Base-by-base conservation (phyloP, 177 flowering plant genomes). In the Telopea speciosissima region DNA sequence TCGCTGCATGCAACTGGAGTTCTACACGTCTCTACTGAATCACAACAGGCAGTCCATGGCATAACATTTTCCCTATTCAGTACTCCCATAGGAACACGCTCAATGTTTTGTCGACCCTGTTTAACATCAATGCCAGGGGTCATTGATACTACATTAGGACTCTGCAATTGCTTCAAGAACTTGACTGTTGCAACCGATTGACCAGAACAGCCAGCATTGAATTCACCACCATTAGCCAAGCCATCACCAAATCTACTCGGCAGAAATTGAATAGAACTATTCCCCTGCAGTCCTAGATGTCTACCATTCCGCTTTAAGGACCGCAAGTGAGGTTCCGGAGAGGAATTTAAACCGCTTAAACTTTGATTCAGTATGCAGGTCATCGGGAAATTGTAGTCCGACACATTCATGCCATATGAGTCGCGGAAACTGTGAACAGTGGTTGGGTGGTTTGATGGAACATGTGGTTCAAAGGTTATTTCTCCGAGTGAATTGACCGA, bases 21-120 rank as follows among this genome's bases (percentile, higher is more conserved):
- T 33, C 60, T 26, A 21, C 56, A 10, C 56, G 42, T 54, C 40
- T 67, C 68, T 19, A 59, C 33, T 8, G 36, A 58, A 68, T 62
- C n/a, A 22, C 67, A 66, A 74, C 67, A 36, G 12, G 58, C 61
- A 24, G 56, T 24, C 65, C 62, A 33, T 16, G 79, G 74, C 68
- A 40, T 36, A 59, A 72, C 24, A 67, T 78, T 80, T 40, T 75
- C 79, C 17, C 71, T 58, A 67, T 69, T 71, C 58, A 78, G 25
- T 58, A 31, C 45, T 66, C 36, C 68, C 33, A 49, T 17, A 11
- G 40, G 44, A 62, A 31, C 64, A 8, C 28, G 73, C 69, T 36
- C 72, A 56, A 9, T 13, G 24, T 56, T 72, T 56, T 72, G 44
- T 52, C 65, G 33, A 25, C 62, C 52, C 49, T 72, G 56, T 61